A percentile compares a stretch with the other conserved stretches of the same genome.
These are phyloP conservation scores for Carex parvula DNA, from an alignment of 176 grass and related monocot species.

Conservation along the genomic window DNA sequence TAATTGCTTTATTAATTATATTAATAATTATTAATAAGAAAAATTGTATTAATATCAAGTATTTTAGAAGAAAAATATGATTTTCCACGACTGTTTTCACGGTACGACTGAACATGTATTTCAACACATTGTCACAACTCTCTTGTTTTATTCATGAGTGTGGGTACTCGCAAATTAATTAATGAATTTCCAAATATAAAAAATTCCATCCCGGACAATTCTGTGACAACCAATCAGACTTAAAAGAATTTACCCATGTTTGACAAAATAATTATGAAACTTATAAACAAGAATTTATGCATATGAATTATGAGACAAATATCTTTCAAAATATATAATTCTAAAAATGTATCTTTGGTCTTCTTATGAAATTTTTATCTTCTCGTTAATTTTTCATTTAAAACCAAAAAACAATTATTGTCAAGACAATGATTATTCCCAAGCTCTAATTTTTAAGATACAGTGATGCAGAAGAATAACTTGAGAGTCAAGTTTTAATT, in stretches of 20 bases:
- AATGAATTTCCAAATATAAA: accelerated
- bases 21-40: too few relatives aligned
- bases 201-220: too few relatives aligned
- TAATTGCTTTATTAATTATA: too few relatives aligned
- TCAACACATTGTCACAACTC: too few relatives aligned
- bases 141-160: too few relatives aligned
- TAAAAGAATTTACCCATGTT: not conserved
- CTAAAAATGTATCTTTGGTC: not conserved
- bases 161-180: too few relatives aligned
- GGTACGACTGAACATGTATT: too few relatives aligned
- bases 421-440: not conserved
- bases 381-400: not conserved
- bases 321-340: not conserved
- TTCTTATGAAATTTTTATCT: not conserved
- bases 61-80: too few relatives aligned
- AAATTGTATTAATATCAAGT: too few relatives aligned
- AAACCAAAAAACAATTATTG: not conserved
- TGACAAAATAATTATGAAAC: not conserved
- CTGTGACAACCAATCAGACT: too few relatives aligned
- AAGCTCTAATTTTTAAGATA: not conserved
- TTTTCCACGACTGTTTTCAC: too few relatives aligned
- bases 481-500: not conserved
- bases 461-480: not conserved
- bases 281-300: not conserved
- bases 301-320: not conserved